phyloP scores from a whole-genome alignment of 352 stramenopile genomes.

The Globisporangium abappressorium region DNA sequence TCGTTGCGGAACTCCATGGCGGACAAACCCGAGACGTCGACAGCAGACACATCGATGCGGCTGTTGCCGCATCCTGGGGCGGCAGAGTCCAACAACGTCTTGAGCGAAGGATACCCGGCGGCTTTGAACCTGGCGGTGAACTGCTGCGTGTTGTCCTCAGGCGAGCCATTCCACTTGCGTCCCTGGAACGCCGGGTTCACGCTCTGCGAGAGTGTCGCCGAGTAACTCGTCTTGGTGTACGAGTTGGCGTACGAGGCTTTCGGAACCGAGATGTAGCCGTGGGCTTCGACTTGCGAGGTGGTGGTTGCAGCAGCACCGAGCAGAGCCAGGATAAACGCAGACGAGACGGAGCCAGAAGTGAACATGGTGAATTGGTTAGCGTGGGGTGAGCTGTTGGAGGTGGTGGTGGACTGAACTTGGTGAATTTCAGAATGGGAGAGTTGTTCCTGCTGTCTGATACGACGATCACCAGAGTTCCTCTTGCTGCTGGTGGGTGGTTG shows the following conservation, averaged over 20 bases:
- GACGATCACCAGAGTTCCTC: background rate
- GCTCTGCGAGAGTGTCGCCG: slow-evolving; percentile 18
- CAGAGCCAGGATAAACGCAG: background rate
- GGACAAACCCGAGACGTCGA: slow-evolving; percentile 25
- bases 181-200: slow-evolving; percentile 26
- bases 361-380: background rate
- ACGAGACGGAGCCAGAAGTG: background rate
- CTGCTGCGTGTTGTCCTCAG: slow-evolving; percentile 24
- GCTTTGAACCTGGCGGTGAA: slow-evolving; percentile 25
- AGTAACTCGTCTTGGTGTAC: slow-evolving; percentile 31
- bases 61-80: slow-evolving; percentile 30
- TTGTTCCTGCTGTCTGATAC: background rate
- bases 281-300: slow-evolving; percentile 15
- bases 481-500: background rate
- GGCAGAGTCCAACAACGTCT: slow-evolving; percentile 21
- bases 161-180: slow-evolving; percentile 34
- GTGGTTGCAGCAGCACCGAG: slow-evolving; percentile 3
- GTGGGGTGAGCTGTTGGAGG: background rate
- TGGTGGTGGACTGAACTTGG: slow-evolving; percentile 1
- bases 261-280: slow-evolving; percentile 34
- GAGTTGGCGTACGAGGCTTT: slow-evolving; percentile 26
- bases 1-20: slow-evolving; percentile 35
- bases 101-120: slow-evolving; percentile 21
- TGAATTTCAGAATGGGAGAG: slow-evolving; percentile 21
- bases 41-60: slow-evolving; percentile 24